phyloP scores from a whole-genome alignment of 73 alveolate species.

The Paramecium sonneborni region DNA sequence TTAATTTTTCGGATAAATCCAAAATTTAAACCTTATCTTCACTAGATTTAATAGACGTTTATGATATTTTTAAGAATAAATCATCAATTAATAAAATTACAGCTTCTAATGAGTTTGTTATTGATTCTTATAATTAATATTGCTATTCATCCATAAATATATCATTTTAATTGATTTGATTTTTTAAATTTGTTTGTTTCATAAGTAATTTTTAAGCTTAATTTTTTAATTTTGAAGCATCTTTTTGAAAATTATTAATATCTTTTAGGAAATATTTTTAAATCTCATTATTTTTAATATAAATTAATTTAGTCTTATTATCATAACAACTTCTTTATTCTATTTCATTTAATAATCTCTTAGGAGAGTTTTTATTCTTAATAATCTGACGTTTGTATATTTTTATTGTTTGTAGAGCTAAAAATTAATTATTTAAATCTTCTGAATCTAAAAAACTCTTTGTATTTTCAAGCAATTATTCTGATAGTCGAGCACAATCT shows the following conservation, averaged over 20 bases:
- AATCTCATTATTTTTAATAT: not conserved
- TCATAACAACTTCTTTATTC: not conserved
- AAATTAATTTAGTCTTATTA: not conserved
- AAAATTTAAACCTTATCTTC: not conserved
- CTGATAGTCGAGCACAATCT: not conserved
- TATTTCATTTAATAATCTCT: not conserved
- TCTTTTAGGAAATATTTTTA: not conserved
- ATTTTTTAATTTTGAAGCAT: not conserved
- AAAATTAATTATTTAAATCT: not conserved
- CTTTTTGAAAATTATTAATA: not conserved
- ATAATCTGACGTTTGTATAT: not conserved
- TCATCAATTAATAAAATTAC: not conserved
- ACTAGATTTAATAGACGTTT: not conserved
- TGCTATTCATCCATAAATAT: not conserved
- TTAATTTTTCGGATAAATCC: not conserved
- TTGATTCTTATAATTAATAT: not conserved
- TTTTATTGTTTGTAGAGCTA: not conserved
- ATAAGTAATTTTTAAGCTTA: no score
- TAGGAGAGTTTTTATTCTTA: not conserved
- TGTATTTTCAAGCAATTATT: not conserved
- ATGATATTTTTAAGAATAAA: not conserved
- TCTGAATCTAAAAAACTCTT: not conserved
- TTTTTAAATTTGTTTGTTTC: no score
- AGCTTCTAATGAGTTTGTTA: not conserved
- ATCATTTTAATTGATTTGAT: no score